phyloP scores from a whole-genome alignment of 257 asterid genomes.

The Rhazya stricta region DNA sequence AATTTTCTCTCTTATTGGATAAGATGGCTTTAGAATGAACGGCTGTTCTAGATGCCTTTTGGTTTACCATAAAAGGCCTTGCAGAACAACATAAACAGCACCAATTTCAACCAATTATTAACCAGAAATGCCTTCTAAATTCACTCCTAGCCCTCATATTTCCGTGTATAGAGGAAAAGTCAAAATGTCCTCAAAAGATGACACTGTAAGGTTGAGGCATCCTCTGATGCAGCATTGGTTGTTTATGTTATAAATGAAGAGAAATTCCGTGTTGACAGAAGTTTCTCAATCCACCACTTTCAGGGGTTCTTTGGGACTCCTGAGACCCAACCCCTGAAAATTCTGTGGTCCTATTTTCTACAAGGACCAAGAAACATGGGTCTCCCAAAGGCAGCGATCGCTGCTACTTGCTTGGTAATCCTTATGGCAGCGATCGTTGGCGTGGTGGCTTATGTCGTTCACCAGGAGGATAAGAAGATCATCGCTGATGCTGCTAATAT shows the following conservation, averaged over 20 bases:
- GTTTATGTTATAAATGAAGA: background rate
- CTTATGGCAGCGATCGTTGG: slow-evolving; percentile 26
- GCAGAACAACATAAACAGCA: no score
- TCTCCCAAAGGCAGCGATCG: background rate
- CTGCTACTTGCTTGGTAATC: background rate
- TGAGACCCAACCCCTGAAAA: background rate
- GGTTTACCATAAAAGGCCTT: no score
- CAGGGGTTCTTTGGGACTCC: background rate
- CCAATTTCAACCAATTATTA: background rate
- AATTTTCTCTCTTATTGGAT: background rate
- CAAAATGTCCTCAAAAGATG: slow-evolving; percentile 1
- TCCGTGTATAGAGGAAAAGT: background rate
- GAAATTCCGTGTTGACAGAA: background rate
- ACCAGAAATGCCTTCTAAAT: background rate
- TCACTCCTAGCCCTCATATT: slow-evolving; percentile 6
- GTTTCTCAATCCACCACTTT: background rate
- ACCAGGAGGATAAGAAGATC: background rate
- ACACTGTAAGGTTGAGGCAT: slow-evolving; percentile 1
- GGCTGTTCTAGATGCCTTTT: background rate
- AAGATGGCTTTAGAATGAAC: background rate
- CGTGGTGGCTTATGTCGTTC: slow-evolving; percentile 22
- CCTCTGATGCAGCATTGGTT: background rate
- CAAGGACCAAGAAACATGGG: background rate
- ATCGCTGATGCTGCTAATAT: background rate
- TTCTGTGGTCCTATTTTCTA: background rate